These are phyloP conservation scores for Ogataea corticis DNA, from an alignment of 805 yeast genomes.

Conservation along the genomic window DNA sequence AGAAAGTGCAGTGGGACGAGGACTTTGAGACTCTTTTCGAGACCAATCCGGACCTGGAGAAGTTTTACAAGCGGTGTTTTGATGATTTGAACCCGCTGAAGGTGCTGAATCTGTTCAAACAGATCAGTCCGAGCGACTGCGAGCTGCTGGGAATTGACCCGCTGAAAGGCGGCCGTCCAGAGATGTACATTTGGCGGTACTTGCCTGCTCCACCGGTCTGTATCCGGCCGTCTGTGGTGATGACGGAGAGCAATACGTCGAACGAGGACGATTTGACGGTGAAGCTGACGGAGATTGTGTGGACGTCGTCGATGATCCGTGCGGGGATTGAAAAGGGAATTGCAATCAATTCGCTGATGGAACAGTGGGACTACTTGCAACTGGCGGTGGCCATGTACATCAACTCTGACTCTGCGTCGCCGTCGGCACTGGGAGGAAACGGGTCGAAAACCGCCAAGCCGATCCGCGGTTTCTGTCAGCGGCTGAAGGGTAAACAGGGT, in stretches of 20 bases:
- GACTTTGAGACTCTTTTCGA: conserved; percentile 76
- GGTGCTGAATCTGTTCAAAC: conserved; percentile 83
- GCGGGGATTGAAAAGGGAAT: conserved; percentile 96
- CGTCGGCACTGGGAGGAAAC: conserved; percentile 71
- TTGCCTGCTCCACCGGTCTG: conserved; percentile 99
- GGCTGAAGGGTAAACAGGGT: conserved; percentile 98
- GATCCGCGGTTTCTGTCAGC: conserved; percentile 93
- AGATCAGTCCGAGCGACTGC: conserved; percentile 82
- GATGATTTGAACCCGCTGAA: conserved; percentile 95
- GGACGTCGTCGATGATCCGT: conserved; percentile 91
- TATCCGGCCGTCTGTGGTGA: conserved; percentile 93
- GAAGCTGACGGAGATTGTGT: conserved; percentile 91
- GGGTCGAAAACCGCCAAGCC: conserved; percentile 65
- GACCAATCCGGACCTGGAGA: conserved; percentile 84
- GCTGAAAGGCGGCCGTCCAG: conserved; percentile 87
- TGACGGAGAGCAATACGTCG: conserved; percentile 85
- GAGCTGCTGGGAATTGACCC: conserved; percentile 91
- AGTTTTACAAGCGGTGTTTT: conserved; percentile 79
- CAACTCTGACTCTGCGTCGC: conserved; percentile 89
- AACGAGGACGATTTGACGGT: conserved; percentile 98
- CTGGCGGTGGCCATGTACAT: conserved; percentile 96
- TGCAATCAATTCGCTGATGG: conserved; percentile 90
- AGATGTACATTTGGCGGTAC: conserved; percentile 94
- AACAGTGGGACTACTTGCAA: conserved; percentile 98
- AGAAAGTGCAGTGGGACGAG: conserved; percentile 82